Base-by-base conservation (phyloP, 2,329 filamentous ascomycete genomes). In the Colletotrichum gigasporum region DNA sequence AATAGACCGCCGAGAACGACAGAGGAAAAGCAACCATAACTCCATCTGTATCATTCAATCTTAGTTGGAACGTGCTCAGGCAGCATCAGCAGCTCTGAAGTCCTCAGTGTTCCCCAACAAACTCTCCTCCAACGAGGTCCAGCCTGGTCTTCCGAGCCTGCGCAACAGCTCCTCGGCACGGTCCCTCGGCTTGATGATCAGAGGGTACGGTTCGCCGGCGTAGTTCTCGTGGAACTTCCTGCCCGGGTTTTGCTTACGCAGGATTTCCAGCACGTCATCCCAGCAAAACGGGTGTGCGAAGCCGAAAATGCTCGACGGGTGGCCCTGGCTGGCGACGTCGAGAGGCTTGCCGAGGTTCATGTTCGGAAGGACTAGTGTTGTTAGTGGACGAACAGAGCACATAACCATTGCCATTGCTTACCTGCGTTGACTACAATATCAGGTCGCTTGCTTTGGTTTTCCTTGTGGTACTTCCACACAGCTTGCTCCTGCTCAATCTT, bases 281-380 rank as follows among this genome's bases (percentile, higher is more conserved):
- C 79, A 84, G 45, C 76, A 84, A 59, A 78, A 83, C 0, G 78
- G 78, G 2, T 77, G 74, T 0, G 82, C 84, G 54, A 83, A 86
- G 1, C 76, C 86, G 69, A 88, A 86, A 8, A 90, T 71, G 1
- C 87, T 76, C 11, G 70, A 72, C 0, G 69, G 69, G 8, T 56
- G 67, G 0, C 69, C 70, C 16, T 73, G 73, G 8, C 65, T 67
- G 0, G 20, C 54, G 0, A 45, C 52, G n/a, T 73, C 69, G 0
- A 76, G 41, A 0, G 65, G 58, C 2, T 32, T 59, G 0, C 75
- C 75, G 9, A 72, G 67, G 50, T 73, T 76, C 18, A 68, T 57
- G 24, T 71, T 71, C 0, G 75, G 74, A 2, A 77, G 52, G 0
- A 78, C 71, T 64, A 45, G n/a, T 57, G 74, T 77, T 2, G 72